These are phyloP conservation scores for Penicillium sp. DNA, from an alignment of 2,329 filamentous ascomycete species.

Conservation along the genomic window DNA sequence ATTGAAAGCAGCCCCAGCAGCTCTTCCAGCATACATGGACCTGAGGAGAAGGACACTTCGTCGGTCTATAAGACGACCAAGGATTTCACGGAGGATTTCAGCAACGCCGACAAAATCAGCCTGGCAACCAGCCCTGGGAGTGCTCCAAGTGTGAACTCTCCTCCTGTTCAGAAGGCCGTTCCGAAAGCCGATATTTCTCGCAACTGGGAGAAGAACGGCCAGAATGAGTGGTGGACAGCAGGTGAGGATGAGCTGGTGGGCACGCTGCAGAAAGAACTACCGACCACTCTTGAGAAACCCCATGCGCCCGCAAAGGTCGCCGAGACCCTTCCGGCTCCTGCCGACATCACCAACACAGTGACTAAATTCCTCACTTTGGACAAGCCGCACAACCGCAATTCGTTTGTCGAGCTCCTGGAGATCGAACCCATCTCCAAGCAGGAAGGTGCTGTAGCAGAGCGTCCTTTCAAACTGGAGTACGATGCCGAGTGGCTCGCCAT, in stretches of 20 bases:
- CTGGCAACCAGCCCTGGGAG: slow-evolving; percentile 2
- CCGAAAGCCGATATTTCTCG: not conserved
- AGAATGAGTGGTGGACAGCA: slow-evolving; percentile 1
- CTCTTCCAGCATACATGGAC: not conserved
- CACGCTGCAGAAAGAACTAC: slow-evolving; percentile 65
- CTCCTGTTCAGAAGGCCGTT: not conserved
- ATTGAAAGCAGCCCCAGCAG: not conserved
- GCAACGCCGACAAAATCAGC: slow-evolving; percentile 6
- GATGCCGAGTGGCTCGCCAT: slow-evolving; percentile 96
- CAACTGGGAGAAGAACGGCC: not conserved
- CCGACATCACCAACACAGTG: slow-evolving; percentile 69
- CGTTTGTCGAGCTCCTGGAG: slow-evolving; percentile 73
- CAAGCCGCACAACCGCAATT: slow-evolving; percentile 71
- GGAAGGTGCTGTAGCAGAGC: slow-evolving; percentile 20
- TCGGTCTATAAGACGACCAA: not conserved
- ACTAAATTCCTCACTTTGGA: slow-evolving; percentile 87
- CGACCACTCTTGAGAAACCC: slow-evolving; percentile 64
- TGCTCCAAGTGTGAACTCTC: not conserved
- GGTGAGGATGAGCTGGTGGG: slow-evolving; percentile 41
- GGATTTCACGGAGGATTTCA: not conserved
- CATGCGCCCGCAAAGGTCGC: slow-evolving; percentile 14
- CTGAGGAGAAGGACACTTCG: no score
- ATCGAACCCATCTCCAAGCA: slow-evolving; percentile 50
- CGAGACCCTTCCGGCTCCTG: slow-evolving; percentile 22
- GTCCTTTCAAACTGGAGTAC: slow-evolving; percentile 66